These are phyloP conservation scores for Debaryomyces fabryi DNA, from an alignment of 1,139 yeast species.

Conservation along the genomic window DNA sequence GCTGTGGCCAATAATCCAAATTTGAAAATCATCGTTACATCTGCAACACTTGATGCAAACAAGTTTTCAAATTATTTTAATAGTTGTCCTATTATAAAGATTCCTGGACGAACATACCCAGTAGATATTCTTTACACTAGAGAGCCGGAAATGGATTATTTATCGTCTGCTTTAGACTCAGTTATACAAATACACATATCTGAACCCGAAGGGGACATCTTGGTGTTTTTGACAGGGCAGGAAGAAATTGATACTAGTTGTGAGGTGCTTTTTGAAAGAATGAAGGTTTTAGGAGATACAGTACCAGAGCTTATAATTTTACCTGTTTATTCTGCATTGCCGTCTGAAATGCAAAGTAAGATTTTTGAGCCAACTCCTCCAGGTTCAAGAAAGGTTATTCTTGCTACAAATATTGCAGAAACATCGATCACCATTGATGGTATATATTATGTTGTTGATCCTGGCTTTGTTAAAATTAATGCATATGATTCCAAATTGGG, in stretches of 20 bases:
- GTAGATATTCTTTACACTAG: slow-evolving; percentile 78
- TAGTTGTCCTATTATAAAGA: slow-evolving; percentile 76
- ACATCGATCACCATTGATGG: slow-evolving; percentile 84
- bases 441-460: slow-evolving; percentile 73
- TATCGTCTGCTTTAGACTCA: slow-evolving; percentile 79
- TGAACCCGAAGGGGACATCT: slow-evolving; percentile 78
- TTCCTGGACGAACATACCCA: slow-evolving; percentile 90
- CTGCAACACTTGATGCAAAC: slow-evolving; percentile 87
- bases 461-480: slow-evolving; percentile 78
- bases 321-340: slow-evolving; percentile 86
- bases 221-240: slow-evolving; percentile 88
- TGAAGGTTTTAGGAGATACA: slow-evolving; percentile 65
- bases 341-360: slow-evolving; percentile 70
- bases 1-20: slow-evolving; percentile 74
- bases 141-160: slow-evolving; percentile 83
- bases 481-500: slow-evolving; percentile 77
- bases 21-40: slow-evolving; percentile 78
- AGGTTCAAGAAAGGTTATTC: slow-evolving; percentile 70
- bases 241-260: slow-evolving; percentile 93
- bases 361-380: slow-evolving; percentile 77
- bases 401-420: slow-evolving; percentile 83
- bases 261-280: slow-evolving; percentile 68
- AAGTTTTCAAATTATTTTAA: slow-evolving; percentile 81
- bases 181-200: slow-evolving; percentile 81
- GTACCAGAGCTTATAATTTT: slow-evolving; percentile 70